Evolutionary conservation across 2,329 filamentous ascomycete species (phyloP).

Genomic region (Trichoderma polysporum): DNA sequence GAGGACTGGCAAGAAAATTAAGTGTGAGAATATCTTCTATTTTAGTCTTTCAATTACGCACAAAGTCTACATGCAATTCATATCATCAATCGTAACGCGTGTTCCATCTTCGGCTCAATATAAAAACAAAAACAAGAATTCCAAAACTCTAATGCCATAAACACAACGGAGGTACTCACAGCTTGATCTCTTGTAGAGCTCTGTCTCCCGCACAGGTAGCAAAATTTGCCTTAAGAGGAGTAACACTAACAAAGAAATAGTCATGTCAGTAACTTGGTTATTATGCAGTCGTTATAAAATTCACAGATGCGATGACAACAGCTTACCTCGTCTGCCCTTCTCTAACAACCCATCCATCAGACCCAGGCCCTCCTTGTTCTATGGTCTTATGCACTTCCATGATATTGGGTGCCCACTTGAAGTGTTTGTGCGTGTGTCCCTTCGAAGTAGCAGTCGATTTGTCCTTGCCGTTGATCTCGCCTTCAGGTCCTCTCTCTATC

Average conservation of each 20-base stretch:
- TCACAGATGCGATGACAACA: neutral
- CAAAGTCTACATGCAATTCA: slow-evolving; percentile 31
- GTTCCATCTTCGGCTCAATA: slow-evolving; percentile 14
- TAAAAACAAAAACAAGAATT: slow-evolving; percentile 17
- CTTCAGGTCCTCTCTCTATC: slow-evolving; percentile 65
- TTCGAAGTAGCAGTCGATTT: slow-evolving; percentile 28
- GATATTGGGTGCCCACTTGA: slow-evolving; percentile 91
- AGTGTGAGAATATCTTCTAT: slow-evolving; percentile 42
- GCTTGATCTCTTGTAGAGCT: slow-evolving; percentile 69
- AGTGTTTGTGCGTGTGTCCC: slow-evolving; percentile 76
- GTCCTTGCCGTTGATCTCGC: slow-evolving; percentile 42
- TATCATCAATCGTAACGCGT: slow-evolving; percentile 25
- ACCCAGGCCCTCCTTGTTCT: slow-evolving; percentile 73
- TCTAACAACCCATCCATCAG: slow-evolving; percentile 90
- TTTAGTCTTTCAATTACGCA: slow-evolving; percentile 21
- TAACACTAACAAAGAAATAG: slow-evolving; percentile 60
- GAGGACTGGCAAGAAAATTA: slow-evolving; percentile 29
- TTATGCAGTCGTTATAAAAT: neutral
- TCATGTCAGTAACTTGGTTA: slow-evolving; percentile 15
- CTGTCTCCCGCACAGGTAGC: slow-evolving; percentile 68
- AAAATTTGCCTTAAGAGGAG: slow-evolving; percentile 89
- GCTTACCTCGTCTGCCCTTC: slow-evolving; percentile 80
- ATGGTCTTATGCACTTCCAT: slow-evolving; percentile 85
- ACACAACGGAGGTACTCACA: slow-evolving; percentile 62
- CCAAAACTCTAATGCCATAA: slow-evolving; percentile 26